These are phyloP conservation scores for Scheffersomyces amazonensis DNA, from an alignment of 805 yeast genomes.

Conservation along the genomic window DNA sequence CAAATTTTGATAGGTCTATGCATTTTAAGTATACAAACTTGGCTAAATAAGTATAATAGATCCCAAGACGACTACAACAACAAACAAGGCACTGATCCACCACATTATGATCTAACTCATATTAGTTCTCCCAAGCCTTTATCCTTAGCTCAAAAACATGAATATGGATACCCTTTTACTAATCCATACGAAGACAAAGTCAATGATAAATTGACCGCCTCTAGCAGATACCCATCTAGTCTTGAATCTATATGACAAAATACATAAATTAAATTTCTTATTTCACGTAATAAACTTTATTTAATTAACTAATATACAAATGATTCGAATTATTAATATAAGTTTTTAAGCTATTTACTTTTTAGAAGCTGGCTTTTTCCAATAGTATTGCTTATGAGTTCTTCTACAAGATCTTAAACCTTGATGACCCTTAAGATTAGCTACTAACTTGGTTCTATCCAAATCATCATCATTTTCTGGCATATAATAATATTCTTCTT, in stretches of 20 bases:
- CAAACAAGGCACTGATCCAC: neutral
- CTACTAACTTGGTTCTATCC: conserved; percentile 67
- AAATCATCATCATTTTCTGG: conserved; percentile 77
- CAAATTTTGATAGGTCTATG: conserved; percentile 40
- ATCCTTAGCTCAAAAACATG: conserved; percentile 17
- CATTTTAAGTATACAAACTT: conserved; percentile 6
- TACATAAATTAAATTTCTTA: neutral
- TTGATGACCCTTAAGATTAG: conserved; percentile 76
- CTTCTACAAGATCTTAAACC: conserved; percentile 84
- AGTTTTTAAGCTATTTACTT: conserved; percentile 28
- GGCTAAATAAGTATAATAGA: neutral
- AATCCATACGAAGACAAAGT: conserved; percentile 10
- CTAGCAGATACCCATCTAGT: neutral
- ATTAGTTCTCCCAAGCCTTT: conserved; percentile 28
- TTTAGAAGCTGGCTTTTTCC: conserved; percentile 59
- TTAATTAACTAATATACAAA: neutral
- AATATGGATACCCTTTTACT: conserved; percentile 24
- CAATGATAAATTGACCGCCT: neutral
- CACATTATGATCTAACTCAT: too few relatives aligned
- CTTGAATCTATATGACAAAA: neutral
- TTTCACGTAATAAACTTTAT: neutral
- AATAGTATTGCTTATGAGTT: conserved; percentile 85
- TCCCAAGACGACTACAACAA: neutral
- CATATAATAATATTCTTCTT: conserved; percentile 89
- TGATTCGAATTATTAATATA: neutral